A percentile compares a stretch with the other conserved stretches of the same genome.
These are phyloP conservation scores for Pseudevernia furfuracea DNA, from an alignment of 495 filamentous ascomycete species.

Conservation along the genomic window DNA sequence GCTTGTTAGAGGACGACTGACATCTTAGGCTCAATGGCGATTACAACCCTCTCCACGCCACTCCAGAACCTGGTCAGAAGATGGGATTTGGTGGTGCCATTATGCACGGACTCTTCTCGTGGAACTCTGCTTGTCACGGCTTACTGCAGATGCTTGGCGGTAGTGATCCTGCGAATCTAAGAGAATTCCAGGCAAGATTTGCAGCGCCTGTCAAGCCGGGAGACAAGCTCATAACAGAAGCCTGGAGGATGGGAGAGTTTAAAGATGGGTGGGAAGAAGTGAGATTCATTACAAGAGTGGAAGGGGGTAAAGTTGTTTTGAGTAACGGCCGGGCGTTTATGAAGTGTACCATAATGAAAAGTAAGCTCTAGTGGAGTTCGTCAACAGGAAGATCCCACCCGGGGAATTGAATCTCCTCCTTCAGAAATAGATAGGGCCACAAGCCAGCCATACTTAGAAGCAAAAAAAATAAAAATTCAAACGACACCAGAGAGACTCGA, in stretches of 20 bases:
- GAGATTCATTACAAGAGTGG: constrained; percentile 63
- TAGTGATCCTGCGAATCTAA: constrained; percentile 69
- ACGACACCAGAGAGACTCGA: constrained; percentile 26
- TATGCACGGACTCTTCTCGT: constrained; percentile 80
- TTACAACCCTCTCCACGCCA: constrained; percentile 85
- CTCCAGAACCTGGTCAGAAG: constrained; percentile 71
- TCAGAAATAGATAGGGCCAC: neutral
- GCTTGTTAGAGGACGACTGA: constrained; percentile 13
- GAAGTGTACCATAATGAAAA: constrained; percentile 52
- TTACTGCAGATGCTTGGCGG: constrained; percentile 63
- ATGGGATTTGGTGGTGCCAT: constrained; percentile 88
- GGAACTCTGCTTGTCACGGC: constrained; percentile 74
- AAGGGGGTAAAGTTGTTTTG: constrained; percentile 67
- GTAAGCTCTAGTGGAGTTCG: constrained; percentile 49
- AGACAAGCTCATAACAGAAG: constrained; percentile 43
- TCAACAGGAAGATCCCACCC: neutral
- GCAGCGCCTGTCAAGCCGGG: constrained; percentile 75
- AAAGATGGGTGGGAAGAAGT: constrained; percentile 70
- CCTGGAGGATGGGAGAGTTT: constrained; percentile 48
- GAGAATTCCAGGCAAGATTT: constrained; percentile 82
- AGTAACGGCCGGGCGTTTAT: constrained; percentile 78
- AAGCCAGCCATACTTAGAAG: neutral
- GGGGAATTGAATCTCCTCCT: neutral
- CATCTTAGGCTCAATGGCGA: constrained; percentile 65
- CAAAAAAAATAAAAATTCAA: neutral